Base-by-base conservation (phyloP, 1,139 yeast species). In the Sugiyamaella pinicola region DNA sequence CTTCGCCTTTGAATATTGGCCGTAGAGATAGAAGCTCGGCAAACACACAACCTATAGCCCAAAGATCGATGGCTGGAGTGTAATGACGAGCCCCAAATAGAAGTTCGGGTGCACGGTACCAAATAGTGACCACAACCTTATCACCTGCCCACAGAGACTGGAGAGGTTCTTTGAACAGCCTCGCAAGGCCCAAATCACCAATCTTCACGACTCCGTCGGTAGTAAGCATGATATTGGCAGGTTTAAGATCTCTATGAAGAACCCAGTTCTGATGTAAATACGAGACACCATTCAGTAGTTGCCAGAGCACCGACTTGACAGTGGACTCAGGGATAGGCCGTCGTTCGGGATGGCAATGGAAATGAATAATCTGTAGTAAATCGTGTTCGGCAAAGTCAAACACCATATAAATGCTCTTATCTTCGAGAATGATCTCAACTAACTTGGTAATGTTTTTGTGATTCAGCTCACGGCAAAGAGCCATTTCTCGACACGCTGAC, bases 1-100 rank as follows among this genome's bases (percentile, higher is more conserved):
- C 99, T 69, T 93, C 99, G 42, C 99, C 99, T 68, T 95, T 93
- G 73, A 93, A 93, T 3, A 93, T 85, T 0, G 99, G 99, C 61
- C 96, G 74, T 42, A 95, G 71, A 2, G 96, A 88, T 18, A 93
- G 74, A 47, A 93, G 73, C 67, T 95, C 99, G 0, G 96, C 99
- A 60, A 93, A 77, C 8, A 95, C 93, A 69, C 99, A 93, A 0
- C 99, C 99, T 8, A 90, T 89, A 0, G 99, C 97, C 99, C 99
- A 93, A 50, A 89, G 70, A 70, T 93, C 98, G 43, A 93, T 86
- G 0, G 98, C 93, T 0, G 98, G 96, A 0, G 97, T 87, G 67
- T 93, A 93, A 71, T 93, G 96, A 47, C 96, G 75, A 1, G 96
- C 90, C 0, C 99, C 99, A 37, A 93, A 72, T 38, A 93, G 74